A percentile compares a stretch with the other conserved stretches of the same genome.
phyloP scores from a whole-genome alignment of 371 early-diverging fungal genomes.

The Apophysomyces variabilis region DNA sequence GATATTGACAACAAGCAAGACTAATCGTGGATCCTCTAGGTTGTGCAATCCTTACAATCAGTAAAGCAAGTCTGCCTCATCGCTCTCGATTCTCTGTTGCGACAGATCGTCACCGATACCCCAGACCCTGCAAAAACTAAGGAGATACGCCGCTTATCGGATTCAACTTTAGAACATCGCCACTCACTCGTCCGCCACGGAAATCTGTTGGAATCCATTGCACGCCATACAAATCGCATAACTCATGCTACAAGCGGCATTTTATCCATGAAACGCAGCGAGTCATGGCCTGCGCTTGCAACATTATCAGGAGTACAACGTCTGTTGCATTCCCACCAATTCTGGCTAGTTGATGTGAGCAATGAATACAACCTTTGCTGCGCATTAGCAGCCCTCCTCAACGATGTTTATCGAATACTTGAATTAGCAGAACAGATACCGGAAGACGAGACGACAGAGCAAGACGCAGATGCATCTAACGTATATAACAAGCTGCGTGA shows the following conservation, averaged over 20 bases:
- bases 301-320: slow-evolving; percentile 37
- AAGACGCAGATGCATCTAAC: slow-evolving; percentile 1
- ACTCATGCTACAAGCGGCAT: slow-evolving; percentile 10
- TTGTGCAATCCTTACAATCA: slow-evolving; percentile 38
- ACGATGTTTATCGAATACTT: slow-evolving; percentile 42
- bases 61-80: slow-evolving; percentile 40
- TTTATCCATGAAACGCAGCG: slow-evolving; percentile 25
- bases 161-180: slow-evolving; percentile 19
- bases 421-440: slow-evolving; percentile 24
- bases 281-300: slow-evolving; percentile 36
- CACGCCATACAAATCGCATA: slow-evolving; percentile 29
- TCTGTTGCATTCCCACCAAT: slow-evolving; percentile 30
- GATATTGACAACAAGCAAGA: too few species aligned
- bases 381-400: slow-evolving; percentile 46
- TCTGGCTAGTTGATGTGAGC: slow-evolving; percentile 18
- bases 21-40: slow-evolving; percentile 14
- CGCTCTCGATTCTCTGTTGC: slow-evolving; percentile 40
- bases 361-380: slow-evolving; percentile 50
- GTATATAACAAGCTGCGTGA: slow-evolving; percentile 35
- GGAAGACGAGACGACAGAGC: slow-evolving; percentile 3
- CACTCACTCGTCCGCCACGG: neutral
- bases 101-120: slow-evolving; percentile 29
- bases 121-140: slow-evolving; percentile 8
- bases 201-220: slow-evolving; percentile 36
- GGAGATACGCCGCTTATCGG: slow-evolving; percentile 30